Conservation (phyloP, 176 grass and related monocot species). For the Calamus simplicifolius region DNA sequence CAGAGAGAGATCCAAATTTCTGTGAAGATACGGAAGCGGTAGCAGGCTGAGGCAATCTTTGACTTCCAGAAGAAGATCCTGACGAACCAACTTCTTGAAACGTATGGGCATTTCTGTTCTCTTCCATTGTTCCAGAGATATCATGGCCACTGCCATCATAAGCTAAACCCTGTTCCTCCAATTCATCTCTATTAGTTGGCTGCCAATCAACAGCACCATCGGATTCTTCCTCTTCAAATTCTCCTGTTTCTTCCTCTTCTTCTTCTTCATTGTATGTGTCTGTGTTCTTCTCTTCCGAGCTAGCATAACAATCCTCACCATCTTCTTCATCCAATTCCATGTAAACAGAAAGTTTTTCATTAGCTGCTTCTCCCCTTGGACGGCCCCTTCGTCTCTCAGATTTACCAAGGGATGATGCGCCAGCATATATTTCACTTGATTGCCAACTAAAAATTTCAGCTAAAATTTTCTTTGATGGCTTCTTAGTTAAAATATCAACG, state of each 20-base stretch:
- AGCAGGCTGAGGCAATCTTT: constrained; percentile 53
- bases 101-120: constrained; percentile 26
- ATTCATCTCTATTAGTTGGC: constrained; percentile 42
- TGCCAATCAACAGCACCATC: constrained; percentile 40
- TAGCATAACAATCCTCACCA: constrained; percentile 66
- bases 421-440: constrained; percentile 23
- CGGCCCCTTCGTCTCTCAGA: constrained; percentile 63
- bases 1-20: constrained; percentile 78
- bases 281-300: constrained; percentile 72
- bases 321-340: constrained; percentile 84
- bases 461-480: constrained; percentile 52
- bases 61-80: constrained; percentile 86
- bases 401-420: constrained; percentile 22
- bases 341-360: constrained; percentile 64
- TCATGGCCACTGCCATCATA: no score
- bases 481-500: constrained; percentile 63
- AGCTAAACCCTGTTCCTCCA: no score
- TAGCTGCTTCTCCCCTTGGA: constrained; percentile 23
- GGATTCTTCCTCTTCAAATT: constrained; percentile 77
- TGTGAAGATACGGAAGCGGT: constrained; percentile 64
- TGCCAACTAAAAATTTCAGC: constrained; percentile 40
- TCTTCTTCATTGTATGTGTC: no score
- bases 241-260: constrained; percentile 55
- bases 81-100: constrained; percentile 77
- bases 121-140: constrained; percentile 30